Base-by-base conservation (phyloP, 164 flowering plant species). In the Buxus sempervirens region DNA sequence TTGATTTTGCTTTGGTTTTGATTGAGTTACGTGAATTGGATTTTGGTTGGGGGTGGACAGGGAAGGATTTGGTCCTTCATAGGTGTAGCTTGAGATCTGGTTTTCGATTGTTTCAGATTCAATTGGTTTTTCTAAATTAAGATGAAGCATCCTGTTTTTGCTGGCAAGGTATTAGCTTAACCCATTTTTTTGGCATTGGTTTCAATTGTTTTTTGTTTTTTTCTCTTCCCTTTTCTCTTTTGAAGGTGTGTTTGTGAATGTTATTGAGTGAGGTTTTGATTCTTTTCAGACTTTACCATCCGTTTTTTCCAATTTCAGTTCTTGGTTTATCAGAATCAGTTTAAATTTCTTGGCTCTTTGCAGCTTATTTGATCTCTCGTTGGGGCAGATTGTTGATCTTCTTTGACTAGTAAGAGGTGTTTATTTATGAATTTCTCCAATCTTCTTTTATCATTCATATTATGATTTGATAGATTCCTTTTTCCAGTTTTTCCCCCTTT, bases 91-190 rank as follows among this genome's bases (percentile, higher is more conserved):
- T 42, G 26, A 23, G 14, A 21, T 20, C 36, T 26, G 54, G 19
- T 22, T 28, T 63, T 58, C 16, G 49, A 20, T 48, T 67, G 55
- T 23, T 41, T 55, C 22, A 42, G 32, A 38, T 41, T 64, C 42
- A 63, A 45, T 67, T 63, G 54, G 62, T 28, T 64, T 18, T 56
- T 21, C 24, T 58, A 19, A 55, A 55, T 66, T 66, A 24, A 16
- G 49, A 66, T 56, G 51, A 56, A 23, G 69, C 51, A 66, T 13
- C 21, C 58, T 66, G 61, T 36, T 56, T 66, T 56, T 38, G 53
- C 53, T 21, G 21, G 9, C 32, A 4, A 56, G 69, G 61, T 66
- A 57, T 25, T 13, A 26, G 24, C 14, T 65, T 21, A 21, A 54
- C 22, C 9, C 8, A 41, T 23, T 23, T 23, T 10, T 56, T 9